Base-by-base conservation (phyloP, 2,329 filamentous ascomycete species). In the Rutstroemia sp. region DNA sequence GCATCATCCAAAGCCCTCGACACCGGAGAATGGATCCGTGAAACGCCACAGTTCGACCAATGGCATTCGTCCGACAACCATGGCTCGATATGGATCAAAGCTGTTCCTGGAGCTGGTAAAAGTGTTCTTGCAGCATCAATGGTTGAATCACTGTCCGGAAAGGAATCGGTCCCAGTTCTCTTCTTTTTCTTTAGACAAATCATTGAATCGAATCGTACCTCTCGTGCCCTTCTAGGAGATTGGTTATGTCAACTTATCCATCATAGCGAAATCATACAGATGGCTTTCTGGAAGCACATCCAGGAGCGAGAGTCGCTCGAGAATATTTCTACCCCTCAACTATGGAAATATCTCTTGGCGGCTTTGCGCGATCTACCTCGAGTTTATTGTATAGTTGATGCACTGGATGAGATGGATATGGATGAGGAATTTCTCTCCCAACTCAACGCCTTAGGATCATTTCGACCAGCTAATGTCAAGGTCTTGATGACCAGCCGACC, bases 351-450 rank as follows among this genome's bases (percentile, higher is more conserved):
- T 17, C 59, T 73, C 10, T 54, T 62, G 4, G 59, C 57, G 30
- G n/a, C 62, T 51, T 17, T 67, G 3, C 19, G 47, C n/a, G 14
- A 16, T 30, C 48, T 66, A 3, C 56, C 56, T 3, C 23, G 53
- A 44, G 72, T 69, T 0, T 77, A 72, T 54, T 73, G 78, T 4
- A 75, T 78, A 51, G 75, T 76, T 59, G 76, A 78, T 70, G 77
- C 72, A 51, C 73, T 78, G 2, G 76, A 78, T 57, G 76, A 78
- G 61, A 76, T 78, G 70, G 72, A 75, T 42, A 70, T 65, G 0
- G 63, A 73, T 16, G 68, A 71, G 3, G 39, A 58, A 0, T 74
- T 76, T 30, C 57, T 76, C 2, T 48, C 67, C 3, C 49, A 61
- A 2, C 62, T 78, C 0, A 65, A 63, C 1, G 51, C 58, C 0